Conservation (phyloP, 805 yeast genomes). For the Zygosaccharomyces siamensis region DNA sequence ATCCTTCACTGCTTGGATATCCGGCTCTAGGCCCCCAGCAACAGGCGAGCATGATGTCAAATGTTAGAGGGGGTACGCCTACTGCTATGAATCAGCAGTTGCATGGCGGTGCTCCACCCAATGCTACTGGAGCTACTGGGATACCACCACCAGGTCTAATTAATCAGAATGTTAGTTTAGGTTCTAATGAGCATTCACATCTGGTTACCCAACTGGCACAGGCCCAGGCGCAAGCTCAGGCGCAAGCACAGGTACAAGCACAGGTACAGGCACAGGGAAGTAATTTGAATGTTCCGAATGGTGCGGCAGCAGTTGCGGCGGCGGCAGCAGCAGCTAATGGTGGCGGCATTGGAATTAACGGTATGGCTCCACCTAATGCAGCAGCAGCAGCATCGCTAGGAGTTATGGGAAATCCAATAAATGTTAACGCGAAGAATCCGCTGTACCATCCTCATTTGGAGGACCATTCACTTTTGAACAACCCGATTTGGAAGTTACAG, state of each 20-base stretch:
- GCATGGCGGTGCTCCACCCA: constrained; percentile 12
- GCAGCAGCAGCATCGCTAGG: constrained; percentile 4
- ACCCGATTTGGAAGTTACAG: constrained; percentile 37
- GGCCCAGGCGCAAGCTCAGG: constrained; percentile 4
- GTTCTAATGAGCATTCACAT: constrained; percentile 27
- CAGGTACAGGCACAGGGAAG: constrained; percentile 8
- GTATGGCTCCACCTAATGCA: constrained; percentile 5
- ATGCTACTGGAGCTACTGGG: constrained; percentile 10
- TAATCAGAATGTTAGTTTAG: constrained; percentile 8
- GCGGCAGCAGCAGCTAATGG: constrained; percentile 6
- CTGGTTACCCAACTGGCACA: constrained; percentile 19
- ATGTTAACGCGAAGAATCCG: constrained; percentile 31
- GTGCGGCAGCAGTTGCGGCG: constrained; percentile 9
- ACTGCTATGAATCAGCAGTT: constrained; percentile 13
- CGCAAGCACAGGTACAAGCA: constrained; percentile 11
- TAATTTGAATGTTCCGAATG: not conserved
- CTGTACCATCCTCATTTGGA: constrained; percentile 34
- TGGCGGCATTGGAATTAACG: constrained; percentile 8
- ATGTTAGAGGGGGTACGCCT: constrained; percentile 13
- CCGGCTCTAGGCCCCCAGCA: constrained; percentile 22
- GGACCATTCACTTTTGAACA: constrained; percentile 30
- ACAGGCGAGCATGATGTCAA: constrained; percentile 14
- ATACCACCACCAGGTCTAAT: constrained; percentile 29
- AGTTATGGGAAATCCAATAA: constrained; percentile 3
- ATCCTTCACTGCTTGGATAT: constrained; percentile 28